A percentile compares a stretch with the other conserved stretches of the same genome.
phyloP scores from a whole-genome alignment of 2,329 filamentous ascomycete genomes.

The Trichoderma breve region DNA sequence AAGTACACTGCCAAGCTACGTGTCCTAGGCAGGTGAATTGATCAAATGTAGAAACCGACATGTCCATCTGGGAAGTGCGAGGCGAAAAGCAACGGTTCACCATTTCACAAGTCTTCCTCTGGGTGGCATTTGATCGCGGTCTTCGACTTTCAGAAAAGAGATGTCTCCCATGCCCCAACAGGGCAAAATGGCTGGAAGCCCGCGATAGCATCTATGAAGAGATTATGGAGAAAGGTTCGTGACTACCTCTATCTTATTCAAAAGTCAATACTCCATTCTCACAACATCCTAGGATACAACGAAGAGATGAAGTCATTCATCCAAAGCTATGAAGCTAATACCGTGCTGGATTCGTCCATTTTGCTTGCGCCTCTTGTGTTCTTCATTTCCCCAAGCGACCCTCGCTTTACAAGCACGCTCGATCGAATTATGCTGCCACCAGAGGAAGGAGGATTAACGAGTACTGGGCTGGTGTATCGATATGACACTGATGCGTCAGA shows the following conservation, averaged over 20 bases:
- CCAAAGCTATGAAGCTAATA: constrained; percentile 72
- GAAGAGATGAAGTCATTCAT: constrained; percentile 66
- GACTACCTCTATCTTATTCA: not conserved
- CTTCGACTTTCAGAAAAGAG: constrained; percentile 72
- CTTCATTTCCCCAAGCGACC: constrained; percentile 75
- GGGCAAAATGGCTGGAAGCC: constrained; percentile 62
- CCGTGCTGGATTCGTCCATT: constrained; percentile 70
- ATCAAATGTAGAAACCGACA: constrained; percentile 58
- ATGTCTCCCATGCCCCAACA: constrained; percentile 71
- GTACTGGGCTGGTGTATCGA: constrained; percentile 71
- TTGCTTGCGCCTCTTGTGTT: constrained; percentile 77
- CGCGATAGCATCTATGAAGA: constrained; percentile 70
- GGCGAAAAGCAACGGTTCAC: constrained; percentile 74
- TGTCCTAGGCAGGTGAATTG: not conserved
- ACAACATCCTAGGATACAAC: constrained; percentile 58
- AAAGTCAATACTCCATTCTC: not conserved
- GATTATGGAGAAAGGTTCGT: constrained; percentile 66
- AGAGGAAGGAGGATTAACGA: constrained; percentile 73
- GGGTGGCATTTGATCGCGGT: constrained; percentile 76
- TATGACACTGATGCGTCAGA: constrained; percentile 68
- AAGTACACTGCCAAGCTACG: constrained; percentile 23
- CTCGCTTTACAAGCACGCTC: constrained; percentile 69
- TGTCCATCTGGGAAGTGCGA: constrained; percentile 82
- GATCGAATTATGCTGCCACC: constrained; percentile 69
- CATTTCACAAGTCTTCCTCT: constrained; percentile 81